These are phyloP conservation scores for Vicia villosa DNA, from an alignment of 306 rosid species.

Conservation along the genomic window DNA sequence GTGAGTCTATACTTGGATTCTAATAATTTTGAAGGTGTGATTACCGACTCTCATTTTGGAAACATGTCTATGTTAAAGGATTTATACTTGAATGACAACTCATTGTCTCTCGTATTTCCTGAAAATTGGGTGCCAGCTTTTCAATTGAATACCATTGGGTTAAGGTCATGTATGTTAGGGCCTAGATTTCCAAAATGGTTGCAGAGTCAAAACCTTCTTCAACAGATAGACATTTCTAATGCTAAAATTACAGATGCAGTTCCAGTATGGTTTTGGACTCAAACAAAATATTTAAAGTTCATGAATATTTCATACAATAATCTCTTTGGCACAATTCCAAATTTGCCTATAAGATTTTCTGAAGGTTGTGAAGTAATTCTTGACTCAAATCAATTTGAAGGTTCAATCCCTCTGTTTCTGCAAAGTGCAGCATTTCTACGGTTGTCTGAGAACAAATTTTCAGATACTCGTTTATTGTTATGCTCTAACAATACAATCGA, in stretches of 20 bases:
- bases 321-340: neutral
- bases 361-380: neutral
- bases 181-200: slow-evolving; percentile 30
- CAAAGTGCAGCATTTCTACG: neutral
- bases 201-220: neutral
- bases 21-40: neutral
- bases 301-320: neutral
- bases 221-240: neutral
- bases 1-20: neutral
- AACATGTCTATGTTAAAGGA: neutral
- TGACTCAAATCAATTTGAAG: neutral
- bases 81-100: neutral
- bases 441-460: neutral
- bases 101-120: neutral
- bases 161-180: slow-evolving; percentile 8
- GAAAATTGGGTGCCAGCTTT: slow-evolving; percentile 14
- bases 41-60: slow-evolving; percentile 20
- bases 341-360: neutral
- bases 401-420: neutral
- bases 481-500: neutral
- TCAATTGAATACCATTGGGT: neutral
- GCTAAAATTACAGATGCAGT: neutral
- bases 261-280: slow-evolving; percentile 12
- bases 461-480: neutral
- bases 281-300: neutral